Conservation (phyloP, 306 rosid genomes). For the Glycyrrhiza uralensis region DNA sequence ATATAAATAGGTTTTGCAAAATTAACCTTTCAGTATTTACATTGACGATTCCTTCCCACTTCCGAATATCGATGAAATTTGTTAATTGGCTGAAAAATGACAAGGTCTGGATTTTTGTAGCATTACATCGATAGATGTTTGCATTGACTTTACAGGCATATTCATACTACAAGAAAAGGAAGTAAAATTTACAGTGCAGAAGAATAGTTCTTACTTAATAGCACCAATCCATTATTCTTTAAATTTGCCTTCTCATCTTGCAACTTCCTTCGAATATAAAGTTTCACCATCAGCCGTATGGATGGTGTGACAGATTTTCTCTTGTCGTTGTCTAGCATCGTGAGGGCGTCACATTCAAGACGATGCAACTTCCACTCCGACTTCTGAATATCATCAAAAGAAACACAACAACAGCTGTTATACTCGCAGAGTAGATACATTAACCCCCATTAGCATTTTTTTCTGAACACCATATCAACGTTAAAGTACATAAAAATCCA, state of each 20-base stretch:
- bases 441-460: neutral
- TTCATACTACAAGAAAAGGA: neutral
- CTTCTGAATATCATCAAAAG: conserved; percentile 44
- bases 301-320: conserved; percentile 75
- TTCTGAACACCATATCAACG: neutral
- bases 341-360: conserved; percentile 76
- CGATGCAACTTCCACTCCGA: conserved; percentile 90
- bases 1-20: neutral
- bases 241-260: conserved; percentile 65
- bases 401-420: neutral
- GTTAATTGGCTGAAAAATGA: neutral
- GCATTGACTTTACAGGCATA: neutral
- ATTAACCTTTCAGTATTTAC: neutral
- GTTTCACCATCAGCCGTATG: conserved; percentile 77
- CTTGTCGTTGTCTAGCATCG: conserved; percentile 54
- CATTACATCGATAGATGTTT: neutral
- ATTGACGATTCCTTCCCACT: neutral
- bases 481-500: neutral
- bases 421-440: neutral
- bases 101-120: neutral
- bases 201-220: neutral
- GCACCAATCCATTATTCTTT: conserved; percentile 2
- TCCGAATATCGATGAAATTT: neutral
- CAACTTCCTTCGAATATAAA: conserved; percentile 63
- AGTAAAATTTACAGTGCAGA: neutral